phyloP scores from a whole-genome alignment of 2,329 filamentous ascomycete species.

The Tolypocladium album region DNA sequence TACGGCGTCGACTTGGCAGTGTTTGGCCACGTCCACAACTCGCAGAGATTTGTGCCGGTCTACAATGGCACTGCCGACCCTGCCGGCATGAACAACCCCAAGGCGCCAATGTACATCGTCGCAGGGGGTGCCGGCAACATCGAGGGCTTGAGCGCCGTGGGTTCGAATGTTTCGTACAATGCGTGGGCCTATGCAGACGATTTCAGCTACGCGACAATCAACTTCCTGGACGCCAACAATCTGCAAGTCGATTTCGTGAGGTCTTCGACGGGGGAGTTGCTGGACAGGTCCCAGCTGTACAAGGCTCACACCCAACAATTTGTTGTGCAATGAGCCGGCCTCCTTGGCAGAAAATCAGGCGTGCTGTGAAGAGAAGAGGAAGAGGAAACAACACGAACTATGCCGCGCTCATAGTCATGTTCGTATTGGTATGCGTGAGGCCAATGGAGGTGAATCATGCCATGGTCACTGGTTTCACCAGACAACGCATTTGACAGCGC shows the following conservation, averaged over 20 bases:
- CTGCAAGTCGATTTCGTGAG: slow-evolving; percentile 39
- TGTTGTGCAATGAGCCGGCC: slow-evolving; percentile 22
- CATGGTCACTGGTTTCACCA: neutral
- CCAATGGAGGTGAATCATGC: neutral
- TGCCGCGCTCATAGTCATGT: neutral
- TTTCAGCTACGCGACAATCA: slow-evolving; percentile 39
- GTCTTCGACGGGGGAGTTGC: slow-evolving; percentile 33
- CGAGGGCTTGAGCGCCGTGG: slow-evolving; percentile 35
- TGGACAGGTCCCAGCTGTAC: slow-evolving; percentile 36
- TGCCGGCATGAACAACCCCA: slow-evolving; percentile 23
- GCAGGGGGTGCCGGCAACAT: slow-evolving; percentile 46
- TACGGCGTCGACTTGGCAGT: slow-evolving; percentile 47
- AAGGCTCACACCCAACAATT: slow-evolving; percentile 36
- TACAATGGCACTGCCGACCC: slow-evolving; percentile 24
- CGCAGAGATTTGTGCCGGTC: slow-evolving; percentile 38
- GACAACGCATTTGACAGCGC: neutral
- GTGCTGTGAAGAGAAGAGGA: neutral
- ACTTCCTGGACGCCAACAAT: slow-evolving; percentile 31
- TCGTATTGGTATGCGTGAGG: neutral
- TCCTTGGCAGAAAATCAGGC: neutral
- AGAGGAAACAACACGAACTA: neutral
- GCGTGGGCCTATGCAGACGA: slow-evolving; percentile 39
- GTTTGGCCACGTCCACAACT: slow-evolving; percentile 49
- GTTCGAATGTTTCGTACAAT: slow-evolving; percentile 29
- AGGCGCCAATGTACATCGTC: slow-evolving; percentile 25